Base-by-base conservation (phyloP, 345 rosid genomes). In the Eutrema heterophyllum region DNA sequence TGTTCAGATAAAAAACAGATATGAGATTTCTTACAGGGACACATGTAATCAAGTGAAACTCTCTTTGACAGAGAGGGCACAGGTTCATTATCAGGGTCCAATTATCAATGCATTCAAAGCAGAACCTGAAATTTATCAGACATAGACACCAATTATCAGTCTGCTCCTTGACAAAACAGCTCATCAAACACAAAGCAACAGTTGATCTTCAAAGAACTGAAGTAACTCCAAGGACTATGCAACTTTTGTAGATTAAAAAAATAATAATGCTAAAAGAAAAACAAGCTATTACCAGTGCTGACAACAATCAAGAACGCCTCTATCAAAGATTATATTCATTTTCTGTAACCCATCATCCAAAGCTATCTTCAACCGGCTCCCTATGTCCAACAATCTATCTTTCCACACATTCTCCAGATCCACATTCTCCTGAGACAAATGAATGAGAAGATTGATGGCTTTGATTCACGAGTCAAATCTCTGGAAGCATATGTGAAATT, bases 71-170 rank as follows among this genome's bases (percentile, higher is more conserved):
- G 18, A 95, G 97, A 15, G 99, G 98, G 80, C 99, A 95, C 1
- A 95, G 91, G 82, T 88, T 95, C 75, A 96, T 92, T 80, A 95
- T 95, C 36, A 97, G 83, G 69, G 98, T 81, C 99, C 99, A 95
- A 75, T 92, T 90, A 81, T 95, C 98, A 82, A 95, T 92, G 70
- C 99, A 95, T n/a, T 79, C 94, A 83, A 95, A 92, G 80, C 98
- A 95, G 75, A 95, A 95, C 98, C 99, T 95, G 87, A 50, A 57
- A 64, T 44, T 24, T 64, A 60, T 30, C 39, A 77, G 38, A 64
- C 74, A 80, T 39, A 32, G 36, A 73, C 79, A 54, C 69, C 56
- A 48, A 38, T 68, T 41, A 45, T n/a, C 40, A 46, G 52, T 33
- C 50, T 55, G 43, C 70, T 33, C 9, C 4, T 63, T 53, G 9